Conservation (phyloP, 140 eudicot genomes). For the Senecio squalidus region DNA sequence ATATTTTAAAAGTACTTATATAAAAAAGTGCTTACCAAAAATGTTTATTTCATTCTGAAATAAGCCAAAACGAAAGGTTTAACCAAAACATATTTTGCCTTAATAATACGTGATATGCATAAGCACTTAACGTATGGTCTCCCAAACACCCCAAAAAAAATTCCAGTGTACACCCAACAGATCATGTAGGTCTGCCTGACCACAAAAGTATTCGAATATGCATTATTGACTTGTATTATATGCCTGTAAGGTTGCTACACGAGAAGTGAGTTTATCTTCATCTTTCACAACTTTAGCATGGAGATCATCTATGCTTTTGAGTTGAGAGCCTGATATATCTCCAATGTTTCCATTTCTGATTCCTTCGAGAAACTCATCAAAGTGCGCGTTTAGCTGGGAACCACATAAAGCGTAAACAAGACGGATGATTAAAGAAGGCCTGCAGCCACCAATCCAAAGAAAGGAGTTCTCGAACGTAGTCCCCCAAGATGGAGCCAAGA, state of each 20-base stretch:
- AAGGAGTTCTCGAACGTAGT: constrained; percentile 32
- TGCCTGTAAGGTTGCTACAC: constrained; percentile 38
- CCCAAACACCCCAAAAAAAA: too few relatives aligned
- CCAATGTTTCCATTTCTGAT: constrained; percentile 26
- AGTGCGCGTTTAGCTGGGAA: constrained; percentile 22
- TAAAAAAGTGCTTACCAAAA: too few relatives aligned
- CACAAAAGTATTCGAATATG: not conserved
- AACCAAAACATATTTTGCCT: too few relatives aligned
- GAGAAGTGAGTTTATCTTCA: constrained; percentile 32
- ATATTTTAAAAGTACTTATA: too few relatives aligned
- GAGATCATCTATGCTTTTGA: constrained; percentile 23
- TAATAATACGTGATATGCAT: too few relatives aligned
- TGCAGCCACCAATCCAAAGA: constrained; percentile 37
- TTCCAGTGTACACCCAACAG: too few relatives aligned
- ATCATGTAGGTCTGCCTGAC: not conserved
- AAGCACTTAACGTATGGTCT: too few relatives aligned
- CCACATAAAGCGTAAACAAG: constrained; percentile 29
- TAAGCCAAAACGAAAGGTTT: too few relatives aligned
- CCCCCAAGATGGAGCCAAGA: constrained; percentile 43
- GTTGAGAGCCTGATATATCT: constrained; percentile 35
- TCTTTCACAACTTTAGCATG: constrained; percentile 33
- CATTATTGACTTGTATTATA: not conserved
- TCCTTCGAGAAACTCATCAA: constrained; percentile 30
- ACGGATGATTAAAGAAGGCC: constrained; percentile 27
- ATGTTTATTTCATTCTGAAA: too few relatives aligned